Evolutionary conservation across 345 rosid species (phyloP).

Genomic region (Microthlaspi erraticum): DNA sequence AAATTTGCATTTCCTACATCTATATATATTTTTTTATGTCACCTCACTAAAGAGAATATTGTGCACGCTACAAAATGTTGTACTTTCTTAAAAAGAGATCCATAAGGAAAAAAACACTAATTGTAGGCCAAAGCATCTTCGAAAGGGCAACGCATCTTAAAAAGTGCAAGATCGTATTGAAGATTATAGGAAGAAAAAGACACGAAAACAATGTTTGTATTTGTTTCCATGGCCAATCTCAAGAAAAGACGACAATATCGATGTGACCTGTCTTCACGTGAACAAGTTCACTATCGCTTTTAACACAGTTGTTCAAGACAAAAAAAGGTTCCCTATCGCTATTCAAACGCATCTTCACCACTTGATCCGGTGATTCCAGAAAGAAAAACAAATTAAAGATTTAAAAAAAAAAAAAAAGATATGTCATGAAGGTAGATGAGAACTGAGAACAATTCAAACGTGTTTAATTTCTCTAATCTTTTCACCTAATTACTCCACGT

Average conservation of each 20-base stretch:
- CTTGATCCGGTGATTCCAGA: not conserved
- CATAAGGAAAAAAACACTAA: not conserved
- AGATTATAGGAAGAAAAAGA: conserved; percentile 18
- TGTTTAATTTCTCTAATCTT: conserved; percentile 8
- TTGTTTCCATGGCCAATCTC: conserved; percentile 23
- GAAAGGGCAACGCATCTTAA: conserved; percentile 40
- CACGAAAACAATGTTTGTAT: conserved; percentile 1
- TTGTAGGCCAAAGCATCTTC: conserved; percentile 24
- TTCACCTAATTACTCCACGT: conserved; percentile 23
- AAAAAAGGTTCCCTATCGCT: not conserved
- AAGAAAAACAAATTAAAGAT: not conserved
- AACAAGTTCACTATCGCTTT: conserved; percentile 32
- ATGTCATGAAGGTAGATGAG: conserved; percentile 39
- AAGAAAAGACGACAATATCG: conserved; percentile 18
- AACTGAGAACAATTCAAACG: conserved; percentile 41
- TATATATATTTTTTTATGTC: not conserved
- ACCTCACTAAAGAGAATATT: not conserved
- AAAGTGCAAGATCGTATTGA: conserved; percentile 21
- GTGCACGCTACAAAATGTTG: not conserved
- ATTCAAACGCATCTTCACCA: conserved; percentile 25
- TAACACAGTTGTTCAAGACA: too few species aligned
- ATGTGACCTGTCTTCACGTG: conserved; percentile 40
- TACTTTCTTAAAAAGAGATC: not conserved
- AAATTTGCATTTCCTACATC: not conserved
- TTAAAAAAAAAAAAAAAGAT: not conserved